phyloP scores from a whole-genome alignment of 352 stramenopile species.

The Globisporangium cystogenes region DNA sequence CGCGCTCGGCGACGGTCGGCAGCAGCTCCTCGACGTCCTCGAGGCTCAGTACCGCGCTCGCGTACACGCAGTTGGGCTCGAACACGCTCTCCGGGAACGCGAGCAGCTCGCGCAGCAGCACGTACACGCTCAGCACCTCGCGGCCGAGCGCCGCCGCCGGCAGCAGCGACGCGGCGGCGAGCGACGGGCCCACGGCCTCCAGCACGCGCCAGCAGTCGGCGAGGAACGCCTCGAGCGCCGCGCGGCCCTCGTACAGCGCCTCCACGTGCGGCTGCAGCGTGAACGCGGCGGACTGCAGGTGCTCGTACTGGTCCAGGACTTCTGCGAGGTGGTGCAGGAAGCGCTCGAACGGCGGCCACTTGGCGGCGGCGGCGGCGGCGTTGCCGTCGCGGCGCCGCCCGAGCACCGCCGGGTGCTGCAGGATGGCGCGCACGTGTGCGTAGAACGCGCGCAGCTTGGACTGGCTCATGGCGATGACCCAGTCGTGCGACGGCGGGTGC shows the following conservation, averaged over 20 bases:
- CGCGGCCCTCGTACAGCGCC: constrained; percentile 27
- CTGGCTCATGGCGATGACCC: constrained; percentile 60
- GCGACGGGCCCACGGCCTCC: constrained; percentile 35
- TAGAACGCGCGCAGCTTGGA: constrained; percentile 50
- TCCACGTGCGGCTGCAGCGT: constrained; percentile 29
- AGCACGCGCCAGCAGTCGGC: constrained; percentile 37
- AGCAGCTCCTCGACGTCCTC: constrained; percentile 41
- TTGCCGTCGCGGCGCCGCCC: constrained; percentile 17
- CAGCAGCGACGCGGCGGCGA: constrained; percentile 38
- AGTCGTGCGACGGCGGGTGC: constrained; percentile 26
- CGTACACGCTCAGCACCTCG: constrained; percentile 37
- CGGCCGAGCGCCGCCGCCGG: constrained; percentile 19
- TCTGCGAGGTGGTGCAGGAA: constrained; percentile 34
- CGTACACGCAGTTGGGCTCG: constrained; percentile 45
- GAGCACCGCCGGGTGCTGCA: constrained; percentile 26
- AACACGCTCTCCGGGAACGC: constrained; percentile 40
- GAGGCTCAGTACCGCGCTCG: constrained; percentile 49
- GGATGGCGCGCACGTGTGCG: constrained; percentile 29
- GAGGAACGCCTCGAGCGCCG: constrained; percentile 41
- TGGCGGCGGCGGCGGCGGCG: neutral
- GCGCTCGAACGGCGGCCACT: constrained; percentile 42
- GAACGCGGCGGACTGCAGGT: constrained; percentile 31
- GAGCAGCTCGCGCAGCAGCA: constrained; percentile 50
- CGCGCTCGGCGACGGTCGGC: constrained; percentile 22
- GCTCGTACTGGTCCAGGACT: constrained; percentile 30